A percentile compares a stretch with the other conserved stretches of the same genome.
Conservation (phyloP, 1,284 basidiomycete genomes). For the Cutaneotrichosporon sp. region DNA sequence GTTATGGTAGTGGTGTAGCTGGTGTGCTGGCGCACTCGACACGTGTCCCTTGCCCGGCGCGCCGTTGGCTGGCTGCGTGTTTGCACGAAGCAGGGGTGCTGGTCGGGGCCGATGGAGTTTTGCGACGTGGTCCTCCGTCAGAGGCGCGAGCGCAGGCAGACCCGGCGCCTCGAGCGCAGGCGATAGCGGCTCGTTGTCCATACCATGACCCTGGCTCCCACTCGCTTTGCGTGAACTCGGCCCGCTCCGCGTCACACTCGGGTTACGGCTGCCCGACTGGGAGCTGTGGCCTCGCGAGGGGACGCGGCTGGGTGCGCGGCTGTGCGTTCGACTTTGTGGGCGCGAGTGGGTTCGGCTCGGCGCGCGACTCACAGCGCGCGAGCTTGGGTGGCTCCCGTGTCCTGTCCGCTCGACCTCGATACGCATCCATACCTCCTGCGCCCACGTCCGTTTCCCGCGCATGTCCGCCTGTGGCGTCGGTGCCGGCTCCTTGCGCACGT, state of each 20-base stretch:
- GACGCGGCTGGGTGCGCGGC: not conserved
- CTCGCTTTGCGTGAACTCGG: not conserved
- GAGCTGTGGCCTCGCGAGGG: not conserved
- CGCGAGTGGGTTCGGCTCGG: not conserved
- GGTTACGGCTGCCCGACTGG: not conserved
- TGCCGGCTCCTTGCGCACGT: not conserved
- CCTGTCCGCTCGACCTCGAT: slow-evolving; percentile 14
- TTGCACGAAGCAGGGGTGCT: not conserved
- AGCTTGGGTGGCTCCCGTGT: not conserved
- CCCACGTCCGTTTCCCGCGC: slow-evolving; percentile 15
- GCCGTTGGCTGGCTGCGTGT: too few relatives aligned
- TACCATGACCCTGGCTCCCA: not conserved
- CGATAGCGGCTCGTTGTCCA: not conserved
- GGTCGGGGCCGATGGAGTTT: not conserved
- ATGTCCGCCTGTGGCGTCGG: not conserved
- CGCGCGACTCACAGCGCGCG: not conserved
- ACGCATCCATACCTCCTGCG: slow-evolving; percentile 17
- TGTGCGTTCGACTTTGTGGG: not conserved
- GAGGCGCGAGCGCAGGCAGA: not conserved
- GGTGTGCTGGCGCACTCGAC: too few relatives aligned
- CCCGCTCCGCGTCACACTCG: not conserved
- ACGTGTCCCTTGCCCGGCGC: too few relatives aligned
- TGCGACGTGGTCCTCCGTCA: not conserved
- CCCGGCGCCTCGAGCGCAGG: not conserved
- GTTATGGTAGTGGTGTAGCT: too few relatives aligned